Evolutionary conservation across 345 rosid genomes (phyloP).

Genomic region (Pistacia integerrima): DNA sequence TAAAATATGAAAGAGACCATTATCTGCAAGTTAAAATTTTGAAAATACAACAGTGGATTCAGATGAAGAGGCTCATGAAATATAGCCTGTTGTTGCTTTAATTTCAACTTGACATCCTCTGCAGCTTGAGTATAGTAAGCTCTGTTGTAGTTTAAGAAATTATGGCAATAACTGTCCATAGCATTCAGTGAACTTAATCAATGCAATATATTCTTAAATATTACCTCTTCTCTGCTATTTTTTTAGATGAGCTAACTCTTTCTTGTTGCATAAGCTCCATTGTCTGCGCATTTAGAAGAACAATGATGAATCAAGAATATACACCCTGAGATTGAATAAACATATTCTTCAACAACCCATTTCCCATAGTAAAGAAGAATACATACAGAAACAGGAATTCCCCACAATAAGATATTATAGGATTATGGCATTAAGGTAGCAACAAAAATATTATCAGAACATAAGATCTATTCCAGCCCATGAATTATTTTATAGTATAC

Average conservation of each 20-base stretch:
- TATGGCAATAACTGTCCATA: conserved; percentile 6
- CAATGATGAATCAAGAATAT: neutral
- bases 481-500: too few relatives aligned
- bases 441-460: neutral
- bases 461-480: neutral
- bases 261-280: conserved; percentile 67
- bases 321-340: neutral
- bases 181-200: conserved; percentile 9
- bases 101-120: conserved; percentile 44
- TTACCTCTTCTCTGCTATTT: conserved; percentile 60
- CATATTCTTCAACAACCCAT: neutral
- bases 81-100: conserved; percentile 63
- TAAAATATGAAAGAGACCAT: conserved; percentile 17
- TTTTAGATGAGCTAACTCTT: conserved; percentile 48
- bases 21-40: conserved; percentile 10
- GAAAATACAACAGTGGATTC: neutral
- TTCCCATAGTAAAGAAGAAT: neutral
- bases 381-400: neutral
- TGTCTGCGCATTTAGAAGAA: conserved; percentile 35
- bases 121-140: conserved; percentile 51
- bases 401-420: neutral
- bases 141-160: conserved; percentile 35
- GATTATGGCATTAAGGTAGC: neutral
- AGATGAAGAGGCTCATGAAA: conserved; percentile 14
- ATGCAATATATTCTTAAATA: conserved; percentile 16